Evolutionary conservation across 164 flowering plant genomes (phyloP).

Genomic region (Tinospora cordifolia): DNA sequence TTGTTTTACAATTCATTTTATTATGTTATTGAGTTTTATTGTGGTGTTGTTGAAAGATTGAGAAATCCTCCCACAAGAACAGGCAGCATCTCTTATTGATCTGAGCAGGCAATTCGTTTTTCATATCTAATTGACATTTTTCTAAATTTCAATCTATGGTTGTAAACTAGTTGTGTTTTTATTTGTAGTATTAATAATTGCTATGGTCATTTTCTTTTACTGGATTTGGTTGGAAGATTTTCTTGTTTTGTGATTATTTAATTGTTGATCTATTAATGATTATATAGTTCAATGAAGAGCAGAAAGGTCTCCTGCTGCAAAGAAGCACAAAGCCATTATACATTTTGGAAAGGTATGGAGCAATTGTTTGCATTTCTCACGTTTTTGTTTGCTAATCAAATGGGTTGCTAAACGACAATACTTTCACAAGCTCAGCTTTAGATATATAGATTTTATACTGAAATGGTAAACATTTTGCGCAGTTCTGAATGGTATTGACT

Average conservation of each 20-base stretch:
- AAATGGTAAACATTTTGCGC: too few species aligned
- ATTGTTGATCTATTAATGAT: slow-evolving; percentile 17
- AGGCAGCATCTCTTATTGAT: slow-evolving; percentile 87
- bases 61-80: slow-evolving; percentile 83
- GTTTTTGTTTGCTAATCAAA: not conserved
- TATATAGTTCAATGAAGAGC: slow-evolving; percentile 81
- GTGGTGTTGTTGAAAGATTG: too few species aligned
- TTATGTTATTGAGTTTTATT: too few species aligned
- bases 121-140: not conserved
- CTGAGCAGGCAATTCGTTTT: slow-evolving; percentile 62
- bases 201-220: not conserved
- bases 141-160: not conserved
- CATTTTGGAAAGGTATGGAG: slow-evolving; percentile 84
- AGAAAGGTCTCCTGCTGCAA: slow-evolving; percentile 82
- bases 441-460: too few species aligned
- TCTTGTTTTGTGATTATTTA: not conserved
- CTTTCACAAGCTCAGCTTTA: too few species aligned
- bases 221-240: too few species aligned
- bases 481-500: too few species aligned
- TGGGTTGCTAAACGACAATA: too few species aligned
- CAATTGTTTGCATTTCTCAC: not conserved
- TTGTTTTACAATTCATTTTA: too few species aligned
- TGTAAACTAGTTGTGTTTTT: not conserved
- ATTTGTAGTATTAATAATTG: not conserved
- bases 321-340: slow-evolving; percentile 83